Evolutionary conservation across 192 early-diverging fungal genomes (phyloP), one percentile per base, ranked within the genome.

Genomic region (Geranomyces michiganensis): DNA sequence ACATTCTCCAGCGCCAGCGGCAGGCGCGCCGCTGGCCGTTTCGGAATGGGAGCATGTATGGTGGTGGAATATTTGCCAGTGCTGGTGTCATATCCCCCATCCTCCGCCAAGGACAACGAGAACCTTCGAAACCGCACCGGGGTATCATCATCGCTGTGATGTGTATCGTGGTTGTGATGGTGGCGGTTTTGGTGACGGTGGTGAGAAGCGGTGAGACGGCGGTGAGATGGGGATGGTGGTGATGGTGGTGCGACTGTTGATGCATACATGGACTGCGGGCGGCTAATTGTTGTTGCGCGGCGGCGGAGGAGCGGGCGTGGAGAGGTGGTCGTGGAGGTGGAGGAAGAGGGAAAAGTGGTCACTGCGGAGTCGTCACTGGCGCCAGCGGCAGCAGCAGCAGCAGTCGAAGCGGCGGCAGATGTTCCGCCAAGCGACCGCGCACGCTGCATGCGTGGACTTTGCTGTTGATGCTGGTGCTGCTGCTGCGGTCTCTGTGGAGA

Each of bases 281-380:
- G 31, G 30, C 27, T 17, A 17, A 32, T 32, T 6, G 58, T 60
- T 26, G 58, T 60, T 32, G 58, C 58, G 58, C 58, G 58, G 58
- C 58, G 58, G 30, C 58, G 58, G 27, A 60, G 58, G 26, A 60
- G 27, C 17, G 58, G 58, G 58, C 51, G 51, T n/a, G 51, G 51
- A 3, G 51, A 53, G 21, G 51, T 9, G 21, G 19, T 26, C 21
- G 21, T 6, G 51, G 51, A 53, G 17, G 51, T 3, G 26, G 51
- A 2, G 15, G 51, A 6, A 4, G 51, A 24, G 51, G 19, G 51
- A 53, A 17, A 53, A 2, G 51, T n/a, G 4, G 51, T n/a, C 6
- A 15, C 4, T 7, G 21, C 17, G 51, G 26, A 15, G 6, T n/a
- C 7, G 19, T 53, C 15, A 8, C 17, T n/a, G 51, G 51, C 21